Conservation (phyloP, 2,329 filamentous ascomycete species). For the Magnaporthiopsis incrustans region DNA sequence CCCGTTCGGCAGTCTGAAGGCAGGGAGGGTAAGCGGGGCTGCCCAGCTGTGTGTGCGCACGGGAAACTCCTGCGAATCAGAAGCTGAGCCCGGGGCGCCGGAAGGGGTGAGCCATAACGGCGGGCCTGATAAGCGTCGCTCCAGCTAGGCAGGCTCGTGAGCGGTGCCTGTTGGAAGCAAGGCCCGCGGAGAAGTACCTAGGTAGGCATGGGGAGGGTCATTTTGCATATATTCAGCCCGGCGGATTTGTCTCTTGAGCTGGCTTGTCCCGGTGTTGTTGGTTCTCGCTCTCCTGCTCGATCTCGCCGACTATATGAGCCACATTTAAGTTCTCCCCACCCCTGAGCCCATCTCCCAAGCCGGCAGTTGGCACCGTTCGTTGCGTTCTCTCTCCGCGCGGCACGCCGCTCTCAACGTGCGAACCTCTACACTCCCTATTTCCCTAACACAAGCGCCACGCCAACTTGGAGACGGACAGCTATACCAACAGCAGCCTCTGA, state of each 20-base stretch:
- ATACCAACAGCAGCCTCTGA: not conserved
- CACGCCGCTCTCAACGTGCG: no score
- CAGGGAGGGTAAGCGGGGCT: not conserved
- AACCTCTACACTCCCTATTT: not conserved
- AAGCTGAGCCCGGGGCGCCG: no score
- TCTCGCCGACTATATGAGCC: not conserved
- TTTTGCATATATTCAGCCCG: not conserved
- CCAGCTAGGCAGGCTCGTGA: no score
- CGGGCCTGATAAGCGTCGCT: not conserved
- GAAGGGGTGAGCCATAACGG: not conserved
- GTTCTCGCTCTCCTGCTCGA: no score
- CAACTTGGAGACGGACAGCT: no score
- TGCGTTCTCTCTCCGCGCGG: not conserved
- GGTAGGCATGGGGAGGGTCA: not conserved
- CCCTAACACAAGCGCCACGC: not conserved
- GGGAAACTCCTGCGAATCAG: not conserved
- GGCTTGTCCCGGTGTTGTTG: not conserved
- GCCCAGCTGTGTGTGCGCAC: not conserved
- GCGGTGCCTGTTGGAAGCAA: not conserved
- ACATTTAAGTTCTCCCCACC: not conserved
- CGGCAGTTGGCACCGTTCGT: not conserved
- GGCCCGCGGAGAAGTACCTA: not conserved
- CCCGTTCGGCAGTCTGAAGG: not conserved
- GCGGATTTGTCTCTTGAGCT: not conserved
- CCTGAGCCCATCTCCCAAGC: not conserved